phyloP scores from a whole-genome alignment of 108 stramenopile genomes.

The Tribonema minus region DNA sequence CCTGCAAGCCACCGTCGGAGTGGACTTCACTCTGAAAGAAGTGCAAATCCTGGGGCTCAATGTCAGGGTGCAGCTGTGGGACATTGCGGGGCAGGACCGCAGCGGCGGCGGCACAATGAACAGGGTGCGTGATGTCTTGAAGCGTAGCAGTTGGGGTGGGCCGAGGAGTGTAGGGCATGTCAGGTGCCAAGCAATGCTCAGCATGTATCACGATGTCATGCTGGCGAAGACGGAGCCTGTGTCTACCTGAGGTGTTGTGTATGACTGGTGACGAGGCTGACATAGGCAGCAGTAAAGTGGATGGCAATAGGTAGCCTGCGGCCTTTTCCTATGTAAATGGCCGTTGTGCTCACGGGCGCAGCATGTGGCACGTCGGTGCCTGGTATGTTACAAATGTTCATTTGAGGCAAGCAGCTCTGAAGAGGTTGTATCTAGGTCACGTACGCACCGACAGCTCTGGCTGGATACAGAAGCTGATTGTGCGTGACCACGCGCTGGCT shows the following conservation, averaged over 20 bases:
- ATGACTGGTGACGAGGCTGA: not conserved
- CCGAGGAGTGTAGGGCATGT: not conserved
- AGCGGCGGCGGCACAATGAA: too few relatives aligned
- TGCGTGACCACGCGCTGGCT: too few relatives aligned
- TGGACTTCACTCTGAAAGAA: constrained; percentile 55
- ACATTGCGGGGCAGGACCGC: constrained; percentile 47
- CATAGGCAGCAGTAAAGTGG: too few relatives aligned
- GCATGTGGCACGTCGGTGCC: too few relatives aligned
- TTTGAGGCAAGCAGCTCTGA: too few relatives aligned
- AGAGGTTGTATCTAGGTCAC: too few relatives aligned
- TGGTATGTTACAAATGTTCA: too few relatives aligned
- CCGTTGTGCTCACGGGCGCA: too few relatives aligned
- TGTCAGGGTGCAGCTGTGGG: constrained; percentile 45
- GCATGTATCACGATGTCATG: not conserved
- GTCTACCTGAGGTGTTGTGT: not conserved
- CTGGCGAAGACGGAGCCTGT: not conserved
- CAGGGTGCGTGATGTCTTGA: not conserved
- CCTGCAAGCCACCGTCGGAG: constrained; percentile 50
- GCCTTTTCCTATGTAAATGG: too few relatives aligned
- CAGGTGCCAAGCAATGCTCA: not conserved
- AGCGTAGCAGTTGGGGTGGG: not conserved
- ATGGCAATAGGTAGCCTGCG: too few relatives aligned
- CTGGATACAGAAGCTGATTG: too few relatives aligned
- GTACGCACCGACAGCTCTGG: too few relatives aligned
- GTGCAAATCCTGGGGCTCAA: constrained; percentile 21